These are phyloP conservation scores for Colletotrichum shisoi DNA, from an alignment of 2,329 filamentous ascomycete genomes.

Conservation along the genomic window DNA sequence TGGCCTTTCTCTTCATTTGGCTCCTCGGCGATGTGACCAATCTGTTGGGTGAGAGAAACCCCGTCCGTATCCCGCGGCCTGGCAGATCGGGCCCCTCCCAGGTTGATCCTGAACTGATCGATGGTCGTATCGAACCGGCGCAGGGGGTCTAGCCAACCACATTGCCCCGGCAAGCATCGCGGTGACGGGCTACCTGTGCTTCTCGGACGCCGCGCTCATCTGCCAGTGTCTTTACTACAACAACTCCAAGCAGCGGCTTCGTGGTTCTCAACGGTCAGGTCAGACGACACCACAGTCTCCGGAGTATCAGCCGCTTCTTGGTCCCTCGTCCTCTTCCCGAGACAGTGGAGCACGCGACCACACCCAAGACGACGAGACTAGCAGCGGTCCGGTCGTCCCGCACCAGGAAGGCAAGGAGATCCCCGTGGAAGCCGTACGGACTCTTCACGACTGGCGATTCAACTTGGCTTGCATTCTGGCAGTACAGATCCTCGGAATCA, in stretches of 20 bases:
- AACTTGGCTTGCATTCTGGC: slow-evolving; percentile 6
- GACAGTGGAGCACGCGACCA: neutral
- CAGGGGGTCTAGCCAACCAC: slow-evolving; percentile 21
- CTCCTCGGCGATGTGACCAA: slow-evolving; percentile 23
- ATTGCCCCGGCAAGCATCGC: slow-evolving; percentile 29
- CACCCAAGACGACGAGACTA: no score
- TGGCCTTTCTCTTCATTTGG: slow-evolving; percentile 31
- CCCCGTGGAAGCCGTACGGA: neutral
- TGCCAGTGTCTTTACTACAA: slow-evolving; percentile 32
- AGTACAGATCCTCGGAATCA: neutral
- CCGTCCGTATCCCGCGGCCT: neutral
- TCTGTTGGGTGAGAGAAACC: slow-evolving; percentile 16
- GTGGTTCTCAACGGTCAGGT: neutral
- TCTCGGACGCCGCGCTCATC: slow-evolving; percentile 32
- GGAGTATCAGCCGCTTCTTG: slow-evolving; percentile 4
- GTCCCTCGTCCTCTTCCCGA: neutral
- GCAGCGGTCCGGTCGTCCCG: neutral
- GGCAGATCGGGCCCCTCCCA: neutral
- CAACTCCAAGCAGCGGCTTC: neutral
- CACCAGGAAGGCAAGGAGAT: neutral
- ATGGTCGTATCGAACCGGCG: no score
- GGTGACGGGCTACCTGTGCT: slow-evolving; percentile 22
- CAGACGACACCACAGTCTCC: neutral
- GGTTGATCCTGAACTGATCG: neutral
- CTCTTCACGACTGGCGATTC: slow-evolving; percentile 18